Evolutionary conservation across 169 alveolate species (phyloP).

Genomic region (Cryptosporidium baileyi): DNA sequence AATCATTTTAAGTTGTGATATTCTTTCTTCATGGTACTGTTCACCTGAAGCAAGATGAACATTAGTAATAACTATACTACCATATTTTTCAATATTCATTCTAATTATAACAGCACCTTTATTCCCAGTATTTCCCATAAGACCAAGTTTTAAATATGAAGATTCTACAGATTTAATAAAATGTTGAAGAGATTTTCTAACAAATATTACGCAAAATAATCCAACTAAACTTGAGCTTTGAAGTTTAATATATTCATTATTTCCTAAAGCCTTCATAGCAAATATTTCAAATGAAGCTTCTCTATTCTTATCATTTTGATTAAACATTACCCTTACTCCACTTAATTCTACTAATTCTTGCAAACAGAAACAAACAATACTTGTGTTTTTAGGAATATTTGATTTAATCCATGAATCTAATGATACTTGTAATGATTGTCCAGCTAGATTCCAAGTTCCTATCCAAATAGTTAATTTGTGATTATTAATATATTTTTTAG

Average conservation of each 20-base stretch:
- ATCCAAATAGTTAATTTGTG: constrained; percentile 60
- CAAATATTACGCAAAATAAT: constrained; percentile 78
- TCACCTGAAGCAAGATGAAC: constrained; percentile 87
- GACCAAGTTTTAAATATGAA: constrained; percentile 83
- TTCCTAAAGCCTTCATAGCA: constrained; percentile 35
- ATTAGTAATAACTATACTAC: constrained; percentile 75
- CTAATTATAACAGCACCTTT: constrained; percentile 87
- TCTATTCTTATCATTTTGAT: constrained; percentile 51
- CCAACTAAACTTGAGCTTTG: constrained; percentile 86
- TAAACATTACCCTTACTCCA: constrained; percentile 48
- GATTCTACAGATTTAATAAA: constrained; percentile 78
- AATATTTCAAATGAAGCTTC: constrained; percentile 43
- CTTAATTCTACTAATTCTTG: constrained; percentile 59
- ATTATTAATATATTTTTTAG: neutral
- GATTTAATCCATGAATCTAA: constrained; percentile 8
- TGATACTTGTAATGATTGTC: neutral
- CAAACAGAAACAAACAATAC: constrained; percentile 48
- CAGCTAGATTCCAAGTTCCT: constrained; percentile 79
- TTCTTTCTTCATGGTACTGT: constrained; percentile 81
- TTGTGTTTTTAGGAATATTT: neutral
- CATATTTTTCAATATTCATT: constrained; percentile 72
- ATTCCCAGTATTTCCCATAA: constrained; percentile 87
- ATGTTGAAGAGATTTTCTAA: constrained; percentile 76
- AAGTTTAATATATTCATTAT: constrained; percentile 72
- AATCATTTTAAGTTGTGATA: constrained; percentile 77